These are phyloP conservation scores for Pezicula carpinea DNA, from an alignment of 2,329 filamentous ascomycete species.

Conservation along the genomic window DNA sequence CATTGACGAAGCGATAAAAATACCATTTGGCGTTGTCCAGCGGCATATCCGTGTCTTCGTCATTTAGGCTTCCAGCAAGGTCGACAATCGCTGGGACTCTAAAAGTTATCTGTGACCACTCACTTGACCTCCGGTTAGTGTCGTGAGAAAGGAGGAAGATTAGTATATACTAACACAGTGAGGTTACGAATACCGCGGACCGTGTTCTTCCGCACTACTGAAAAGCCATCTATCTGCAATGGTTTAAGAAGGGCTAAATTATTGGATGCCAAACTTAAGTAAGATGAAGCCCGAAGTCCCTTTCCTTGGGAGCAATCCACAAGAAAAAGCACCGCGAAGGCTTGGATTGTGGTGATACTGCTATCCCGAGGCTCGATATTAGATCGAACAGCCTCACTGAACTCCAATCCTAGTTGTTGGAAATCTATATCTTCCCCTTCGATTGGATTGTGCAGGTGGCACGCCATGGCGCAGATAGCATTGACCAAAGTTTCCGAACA, in stretches of 20 bases:
- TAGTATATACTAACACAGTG: constrained; percentile 24
- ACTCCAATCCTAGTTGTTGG: constrained; percentile 20
- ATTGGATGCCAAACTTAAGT: constrained; percentile 23
- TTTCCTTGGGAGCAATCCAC: constrained; percentile 23
- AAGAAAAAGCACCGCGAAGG: constrained; percentile 29
- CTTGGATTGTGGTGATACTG: constrained; percentile 24
- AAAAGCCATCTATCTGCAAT: constrained; percentile 15
- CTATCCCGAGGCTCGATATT: constrained; percentile 19
- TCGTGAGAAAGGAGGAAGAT: neutral
- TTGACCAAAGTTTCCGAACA: constrained; percentile 28
- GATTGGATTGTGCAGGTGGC: constrained; percentile 21
- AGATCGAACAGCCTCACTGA: constrained; percentile 20
- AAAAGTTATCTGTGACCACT: constrained; percentile 30
- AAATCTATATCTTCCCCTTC: constrained; percentile 21
- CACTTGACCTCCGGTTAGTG: constrained; percentile 23
- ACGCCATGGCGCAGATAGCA: constrained; percentile 30
- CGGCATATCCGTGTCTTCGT: constrained; percentile 11
- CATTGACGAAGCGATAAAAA: constrained; percentile 19
- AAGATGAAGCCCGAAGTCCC: constrained; percentile 22
- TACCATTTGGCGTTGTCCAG: constrained; percentile 22
- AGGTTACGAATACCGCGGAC: constrained; percentile 28
- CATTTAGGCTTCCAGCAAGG: constrained; percentile 4
- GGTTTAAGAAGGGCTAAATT: constrained; percentile 12
- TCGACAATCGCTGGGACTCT: constrained; percentile 16
- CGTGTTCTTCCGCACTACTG: constrained; percentile 25